Evolutionary conservation across 768 basidiomycete species (phyloP), one percentile per base, ranked within the genome.

Genomic region (Xanthoconium purpureum): DNA sequence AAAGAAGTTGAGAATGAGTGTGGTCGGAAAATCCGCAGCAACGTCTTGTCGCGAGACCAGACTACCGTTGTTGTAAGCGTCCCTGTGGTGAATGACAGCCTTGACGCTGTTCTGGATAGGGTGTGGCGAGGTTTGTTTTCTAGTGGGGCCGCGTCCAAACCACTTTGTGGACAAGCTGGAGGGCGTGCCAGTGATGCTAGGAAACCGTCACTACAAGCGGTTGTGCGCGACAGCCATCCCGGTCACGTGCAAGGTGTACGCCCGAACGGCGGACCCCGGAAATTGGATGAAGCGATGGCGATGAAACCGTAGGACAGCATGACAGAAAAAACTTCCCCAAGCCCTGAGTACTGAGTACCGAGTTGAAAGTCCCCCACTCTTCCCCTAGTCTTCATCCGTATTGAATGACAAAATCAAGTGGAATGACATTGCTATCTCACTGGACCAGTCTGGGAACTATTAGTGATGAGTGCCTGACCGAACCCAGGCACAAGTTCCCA

Each of bases 11-110:
- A 49, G 56, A 63, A 67, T 39, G 66, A 64, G 42, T 45, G 70
- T 59, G 42, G 64, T 68, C 62, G 49, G 53, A 63, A 63, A 65
- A 62, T 68, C 50, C 54, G 61, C 59, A 67, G 65, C 47, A 56
- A 44, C 53, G 54, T 52, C 45, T 38, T 52, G 67, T 61, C 50
- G 54, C 52, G 28, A 53, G 56, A 58, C 56, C 58, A 54, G 39
- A 53, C 53, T 28, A 38, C 32, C 49, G 55, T 56, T 54, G 54
- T 52, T 35, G 12, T 35, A 12, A 12, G 33, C 33, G 33, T 35
- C 33, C 17, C 30, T 46, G 46, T 46, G 46, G 39, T 44, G 20
- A 38, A 51, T 38, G 51, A 38, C 50, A 56, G 50, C 49, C 29
- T 45, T 30, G 36, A 42, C 28, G 52, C 39, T 50, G 51, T 44